Evolutionary conservation across 2,329 filamentous ascomycete genomes (phyloP).

Genomic region (Verticillium nonalfalfae): DNA sequence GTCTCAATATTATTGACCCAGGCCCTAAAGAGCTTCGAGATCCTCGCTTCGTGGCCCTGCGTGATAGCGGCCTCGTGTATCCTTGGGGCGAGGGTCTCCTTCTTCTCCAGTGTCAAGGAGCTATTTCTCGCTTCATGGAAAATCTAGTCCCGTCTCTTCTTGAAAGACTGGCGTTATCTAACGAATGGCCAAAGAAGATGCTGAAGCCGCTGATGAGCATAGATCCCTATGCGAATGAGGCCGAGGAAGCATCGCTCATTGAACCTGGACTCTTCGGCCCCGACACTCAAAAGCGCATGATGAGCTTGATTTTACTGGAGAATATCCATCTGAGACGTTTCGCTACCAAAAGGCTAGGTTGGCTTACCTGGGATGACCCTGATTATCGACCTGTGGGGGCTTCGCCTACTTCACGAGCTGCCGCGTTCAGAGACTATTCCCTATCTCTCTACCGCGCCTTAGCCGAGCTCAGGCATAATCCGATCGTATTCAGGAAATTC

Average conservation of each 20-base stretch:
- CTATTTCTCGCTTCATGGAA: constrained; percentile 1
- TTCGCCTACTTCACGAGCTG: background rate
- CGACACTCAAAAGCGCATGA: background rate
- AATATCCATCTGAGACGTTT: background rate
- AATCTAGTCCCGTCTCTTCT: background rate
- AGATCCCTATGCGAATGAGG: background rate
- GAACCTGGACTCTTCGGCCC: background rate
- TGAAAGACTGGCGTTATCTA: background rate
- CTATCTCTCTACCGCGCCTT: background rate
- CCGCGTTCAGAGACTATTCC: background rate
- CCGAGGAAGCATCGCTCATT: background rate
- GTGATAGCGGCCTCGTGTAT: background rate
- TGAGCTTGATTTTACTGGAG: background rate
- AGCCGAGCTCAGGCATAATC: background rate
- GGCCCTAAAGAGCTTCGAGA: background rate
- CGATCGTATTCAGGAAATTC: background rate
- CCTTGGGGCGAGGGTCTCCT: constrained; percentile 5
- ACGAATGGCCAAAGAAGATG: background rate
- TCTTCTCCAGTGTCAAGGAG: constrained; percentile 2
- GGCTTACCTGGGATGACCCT: background rate
- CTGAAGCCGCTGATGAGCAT: background rate
- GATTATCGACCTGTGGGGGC: background rate
- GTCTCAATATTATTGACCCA: background rate
- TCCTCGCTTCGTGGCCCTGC: background rate
- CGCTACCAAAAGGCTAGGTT: background rate